phyloP scores from a whole-genome alignment of 805 yeast genomes.

The Schwanniomyces yamadae region DNA sequence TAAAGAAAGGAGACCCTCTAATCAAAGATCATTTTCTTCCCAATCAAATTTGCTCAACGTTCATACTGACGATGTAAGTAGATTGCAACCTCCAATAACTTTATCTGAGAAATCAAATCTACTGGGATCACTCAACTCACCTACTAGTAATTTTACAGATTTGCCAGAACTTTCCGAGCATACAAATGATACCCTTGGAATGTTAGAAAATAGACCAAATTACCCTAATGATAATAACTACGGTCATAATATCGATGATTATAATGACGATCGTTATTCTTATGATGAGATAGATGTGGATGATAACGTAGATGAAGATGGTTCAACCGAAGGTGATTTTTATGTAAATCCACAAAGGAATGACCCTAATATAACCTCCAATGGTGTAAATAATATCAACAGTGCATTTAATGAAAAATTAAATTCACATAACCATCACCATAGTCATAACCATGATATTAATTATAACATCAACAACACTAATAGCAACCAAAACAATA shows the following conservation, averaged over 20 bases:
- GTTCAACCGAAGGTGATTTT: slow-evolving; percentile 30
- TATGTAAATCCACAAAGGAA: slow-evolving; percentile 10
- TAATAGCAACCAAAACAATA: too few relatives aligned
- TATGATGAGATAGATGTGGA: slow-evolving; percentile 23
- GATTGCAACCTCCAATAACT: neutral
- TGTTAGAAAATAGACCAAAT: slow-evolving; percentile 9
- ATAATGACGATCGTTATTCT: slow-evolving; percentile 26
- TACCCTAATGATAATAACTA: slow-evolving; percentile 4
- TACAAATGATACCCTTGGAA: slow-evolving; percentile 12
- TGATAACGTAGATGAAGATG: slow-evolving; percentile 25
- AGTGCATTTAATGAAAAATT: too few relatives aligned
- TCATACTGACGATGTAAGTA: slow-evolving; percentile 1
- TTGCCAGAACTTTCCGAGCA: slow-evolving; percentile 2
- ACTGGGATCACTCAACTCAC: neutral
- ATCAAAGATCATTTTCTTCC: slow-evolving; percentile 10
- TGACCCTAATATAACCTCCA: too few relatives aligned
- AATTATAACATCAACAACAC: too few relatives aligned
- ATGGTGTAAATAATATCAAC: neutral
- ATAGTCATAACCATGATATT: too few relatives aligned
- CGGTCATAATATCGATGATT: slow-evolving; percentile 21
- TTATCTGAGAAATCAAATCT: slow-evolving; percentile 4
- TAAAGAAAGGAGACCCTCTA: slow-evolving; percentile 9
- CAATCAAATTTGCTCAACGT: slow-evolving; percentile 1
- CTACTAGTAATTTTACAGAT: slow-evolving; percentile 1
- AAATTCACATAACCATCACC: too few relatives aligned